Conservation (phyloP, 2,329 filamentous ascomycete genomes). For the Diaporthe vexans region DNA sequence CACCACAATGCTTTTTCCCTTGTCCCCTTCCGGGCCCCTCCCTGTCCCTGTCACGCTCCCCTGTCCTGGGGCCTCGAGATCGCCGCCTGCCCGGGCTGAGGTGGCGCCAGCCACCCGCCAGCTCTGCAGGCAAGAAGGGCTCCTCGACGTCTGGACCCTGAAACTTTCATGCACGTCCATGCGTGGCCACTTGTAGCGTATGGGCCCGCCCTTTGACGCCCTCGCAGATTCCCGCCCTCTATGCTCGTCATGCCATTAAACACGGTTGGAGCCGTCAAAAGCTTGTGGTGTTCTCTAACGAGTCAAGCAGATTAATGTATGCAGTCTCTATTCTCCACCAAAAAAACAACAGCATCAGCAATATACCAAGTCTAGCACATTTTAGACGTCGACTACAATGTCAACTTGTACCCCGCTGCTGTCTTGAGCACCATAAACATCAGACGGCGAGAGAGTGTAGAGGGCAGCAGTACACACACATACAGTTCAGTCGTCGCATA, state of each 20-base stretch:
- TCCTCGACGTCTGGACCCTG: constrained; percentile 25
- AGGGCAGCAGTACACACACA: too few relatives aligned
- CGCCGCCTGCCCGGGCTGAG: constrained; percentile 8
- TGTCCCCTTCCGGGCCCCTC: not conserved
- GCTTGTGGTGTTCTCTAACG: constrained; percentile 23
- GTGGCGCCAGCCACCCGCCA: constrained; percentile 30
- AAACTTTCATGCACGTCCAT: constrained; percentile 31
- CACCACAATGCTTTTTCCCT: not conserved
- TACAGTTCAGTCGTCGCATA: too few relatives aligned
- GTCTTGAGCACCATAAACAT: not conserved
- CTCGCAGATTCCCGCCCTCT: constrained; percentile 1
- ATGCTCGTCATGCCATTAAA: constrained; percentile 26
- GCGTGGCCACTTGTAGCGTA: not conserved
- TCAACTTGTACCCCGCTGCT: not conserved
- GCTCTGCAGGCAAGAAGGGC: not conserved
- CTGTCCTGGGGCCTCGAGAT: not conserved
- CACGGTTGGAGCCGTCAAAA: constrained; percentile 27
- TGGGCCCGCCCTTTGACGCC: not conserved
- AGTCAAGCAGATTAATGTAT: not conserved
- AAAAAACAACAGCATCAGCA: not conserved
- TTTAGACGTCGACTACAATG: not conserved
- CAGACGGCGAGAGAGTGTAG: not conserved
- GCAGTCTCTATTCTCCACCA: not conserved
- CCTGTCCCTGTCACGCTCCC: constrained; percentile 16
- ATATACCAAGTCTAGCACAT: not conserved